Conservation (phyloP, 768 basidiomycete genomes). For the Megacollybia marginata region DNA sequence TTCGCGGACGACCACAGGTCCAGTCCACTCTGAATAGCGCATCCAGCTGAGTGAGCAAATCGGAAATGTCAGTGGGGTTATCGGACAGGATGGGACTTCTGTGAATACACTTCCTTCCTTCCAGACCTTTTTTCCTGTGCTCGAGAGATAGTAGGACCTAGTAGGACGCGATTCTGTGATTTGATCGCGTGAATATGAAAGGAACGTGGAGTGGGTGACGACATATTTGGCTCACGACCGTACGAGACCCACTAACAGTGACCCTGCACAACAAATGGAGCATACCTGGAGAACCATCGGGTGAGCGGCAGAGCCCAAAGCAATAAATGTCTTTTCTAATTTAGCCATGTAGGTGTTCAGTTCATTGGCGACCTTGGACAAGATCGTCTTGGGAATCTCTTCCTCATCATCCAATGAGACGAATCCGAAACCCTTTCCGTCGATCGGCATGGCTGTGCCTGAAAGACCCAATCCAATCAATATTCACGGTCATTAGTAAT, state of each 20-base stretch:
- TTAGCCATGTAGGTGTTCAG: slow-evolving; percentile 38
- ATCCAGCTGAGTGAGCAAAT: too few relatives aligned
- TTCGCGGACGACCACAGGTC: too few relatives aligned
- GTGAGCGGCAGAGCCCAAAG: slow-evolving; percentile 26
- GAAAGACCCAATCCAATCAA: slow-evolving; percentile 77
- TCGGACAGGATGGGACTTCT: too few relatives aligned
- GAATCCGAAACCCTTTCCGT: slow-evolving; percentile 88
- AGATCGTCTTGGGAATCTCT: slow-evolving; percentile 33
- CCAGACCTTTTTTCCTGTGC: too few relatives aligned
- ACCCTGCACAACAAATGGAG: not conserved
- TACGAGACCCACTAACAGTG: slow-evolving; percentile 30
- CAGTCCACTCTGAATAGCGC: too few relatives aligned
- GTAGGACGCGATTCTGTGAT: too few relatives aligned
- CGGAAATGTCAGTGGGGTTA: too few relatives aligned
- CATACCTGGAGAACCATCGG: slow-evolving; percentile 31
- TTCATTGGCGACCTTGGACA: slow-evolving; percentile 48
- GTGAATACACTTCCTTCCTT: too few relatives aligned
- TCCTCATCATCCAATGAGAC: slow-evolving; percentile 45
- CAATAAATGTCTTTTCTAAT: slow-evolving; percentile 43
- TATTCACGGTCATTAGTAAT: slow-evolving; percentile 49
- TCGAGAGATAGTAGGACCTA: too few relatives aligned
- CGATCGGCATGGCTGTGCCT: slow-evolving; percentile 69
- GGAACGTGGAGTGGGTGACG: slow-evolving; percentile 47
- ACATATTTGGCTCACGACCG: slow-evolving; percentile 39
- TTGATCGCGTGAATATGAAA: too few relatives aligned